phyloP scores from a whole-genome alignment of 495 filamentous ascomycete species.

The Penicillium malachiteum region DNA sequence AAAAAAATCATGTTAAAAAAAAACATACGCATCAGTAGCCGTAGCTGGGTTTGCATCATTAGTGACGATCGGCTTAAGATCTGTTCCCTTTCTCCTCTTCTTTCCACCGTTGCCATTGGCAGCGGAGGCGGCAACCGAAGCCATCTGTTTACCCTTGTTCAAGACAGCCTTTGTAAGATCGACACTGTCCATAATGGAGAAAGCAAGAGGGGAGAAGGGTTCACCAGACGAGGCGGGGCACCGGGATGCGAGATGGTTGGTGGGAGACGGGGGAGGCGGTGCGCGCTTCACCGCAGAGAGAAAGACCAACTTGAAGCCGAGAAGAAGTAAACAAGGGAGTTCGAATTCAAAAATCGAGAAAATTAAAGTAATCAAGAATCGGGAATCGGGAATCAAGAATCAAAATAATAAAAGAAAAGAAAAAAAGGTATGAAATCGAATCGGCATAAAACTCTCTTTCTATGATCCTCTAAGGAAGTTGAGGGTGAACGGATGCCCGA shows the following conservation, averaged over 20 bases:
- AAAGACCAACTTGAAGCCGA: too few species aligned
- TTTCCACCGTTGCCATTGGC: conserved; percentile 68
- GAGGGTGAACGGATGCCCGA: not conserved
- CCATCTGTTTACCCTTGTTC: conserved; percentile 78
- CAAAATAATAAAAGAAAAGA: not conserved
- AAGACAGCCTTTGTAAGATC: conserved; percentile 73
- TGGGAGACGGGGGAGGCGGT: conserved; percentile 11
- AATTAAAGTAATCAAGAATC: not conserved
- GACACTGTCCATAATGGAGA: conserved; percentile 66
- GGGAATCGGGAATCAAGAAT: not conserved
- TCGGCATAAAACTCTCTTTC: too few species aligned
- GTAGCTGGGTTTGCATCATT: conserved; percentile 58
- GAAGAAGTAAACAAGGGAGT: too few species aligned
- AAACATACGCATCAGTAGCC: conserved; percentile 54
- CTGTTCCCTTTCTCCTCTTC: conserved; percentile 84
- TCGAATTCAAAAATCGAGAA: not conserved
- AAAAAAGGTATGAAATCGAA: not conserved
- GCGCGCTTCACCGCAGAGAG: conserved; percentile 8
- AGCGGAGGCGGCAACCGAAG: conserved; percentile 55
- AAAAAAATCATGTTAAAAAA: conserved; percentile 18
- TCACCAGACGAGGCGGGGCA: conserved; percentile 25
- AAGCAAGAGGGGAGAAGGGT: conserved; percentile 9
- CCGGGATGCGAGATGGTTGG: conserved; percentile 22
- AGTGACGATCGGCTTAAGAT: conserved; percentile 87
- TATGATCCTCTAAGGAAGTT: too few species aligned